Evolutionary conservation across 1,284 basidiomycete genomes (phyloP).

Genomic region (Pulchroboletus neoregius): DNA sequence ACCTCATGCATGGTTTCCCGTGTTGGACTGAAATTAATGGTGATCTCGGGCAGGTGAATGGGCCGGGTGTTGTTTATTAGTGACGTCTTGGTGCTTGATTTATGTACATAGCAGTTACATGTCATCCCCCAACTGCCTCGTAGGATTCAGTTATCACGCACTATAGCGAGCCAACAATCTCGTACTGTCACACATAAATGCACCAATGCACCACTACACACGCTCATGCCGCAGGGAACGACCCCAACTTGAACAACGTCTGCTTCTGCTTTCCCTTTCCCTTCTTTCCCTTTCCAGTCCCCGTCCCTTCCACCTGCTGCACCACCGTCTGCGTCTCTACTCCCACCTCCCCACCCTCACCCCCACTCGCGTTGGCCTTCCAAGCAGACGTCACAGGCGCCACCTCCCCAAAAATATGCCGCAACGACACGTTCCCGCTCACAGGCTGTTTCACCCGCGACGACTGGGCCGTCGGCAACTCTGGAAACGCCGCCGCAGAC

Average conservation of each 20-base stretch:
- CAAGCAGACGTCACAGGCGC: slow-evolving; percentile 51
- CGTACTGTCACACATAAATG: no score
- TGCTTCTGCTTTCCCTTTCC: slow-evolving; percentile 75
- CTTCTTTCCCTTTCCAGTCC: slow-evolving; percentile 12
- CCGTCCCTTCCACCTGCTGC: slow-evolving; percentile 2
- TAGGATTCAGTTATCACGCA: no score
- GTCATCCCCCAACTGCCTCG: no score
- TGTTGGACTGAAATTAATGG: no score
- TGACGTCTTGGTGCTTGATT: no score
- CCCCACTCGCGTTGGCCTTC: slow-evolving; percentile 25
- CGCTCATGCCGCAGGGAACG: slow-evolving; percentile 53
- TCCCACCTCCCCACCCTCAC: not conserved
- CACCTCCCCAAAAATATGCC: slow-evolving; percentile 62
- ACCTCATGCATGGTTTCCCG: no score
- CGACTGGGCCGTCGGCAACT: slow-evolving; percentile 49
- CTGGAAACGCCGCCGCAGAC: slow-evolving; percentile 65
- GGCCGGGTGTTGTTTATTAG: no score
- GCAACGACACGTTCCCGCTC: slow-evolving; percentile 64
- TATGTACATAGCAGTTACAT: no score
- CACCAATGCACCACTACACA: no score
- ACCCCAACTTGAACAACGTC: slow-evolving; percentile 69
- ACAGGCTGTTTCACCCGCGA: slow-evolving; percentile 49
- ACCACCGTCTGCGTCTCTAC: not conserved
- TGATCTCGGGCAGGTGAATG: no score
- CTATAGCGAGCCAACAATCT: no score